phyloP scores from a whole-genome alignment of 202 grass and related monocot genomes.

The Dendrocalamus latiflorus region DNA sequence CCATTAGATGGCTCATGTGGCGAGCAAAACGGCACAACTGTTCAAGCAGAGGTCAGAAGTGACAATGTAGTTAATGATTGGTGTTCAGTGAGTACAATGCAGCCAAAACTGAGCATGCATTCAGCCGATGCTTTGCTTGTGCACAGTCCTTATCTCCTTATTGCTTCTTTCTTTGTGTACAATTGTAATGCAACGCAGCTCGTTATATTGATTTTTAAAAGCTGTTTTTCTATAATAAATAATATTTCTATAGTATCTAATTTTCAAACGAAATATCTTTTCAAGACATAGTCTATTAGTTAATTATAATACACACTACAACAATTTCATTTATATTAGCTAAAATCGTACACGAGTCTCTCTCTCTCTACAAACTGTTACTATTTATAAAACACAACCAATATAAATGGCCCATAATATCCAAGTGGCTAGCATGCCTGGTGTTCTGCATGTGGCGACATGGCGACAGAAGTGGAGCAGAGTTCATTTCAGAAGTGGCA shows the following conservation, averaged over 20 bases:
- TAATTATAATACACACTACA: no score
- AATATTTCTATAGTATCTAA: no score
- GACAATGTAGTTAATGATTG: background rate
- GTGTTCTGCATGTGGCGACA: background rate
- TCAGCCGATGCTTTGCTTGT: background rate
- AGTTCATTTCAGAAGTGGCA: background rate
- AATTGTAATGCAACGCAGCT: background rate
- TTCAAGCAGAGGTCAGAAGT: background rate
- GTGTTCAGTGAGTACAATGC: background rate
- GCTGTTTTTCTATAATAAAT: no score
- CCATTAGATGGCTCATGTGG: conserved; percentile 33
- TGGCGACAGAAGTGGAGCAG: background rate
- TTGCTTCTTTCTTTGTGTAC: background rate
- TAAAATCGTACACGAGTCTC: no score
- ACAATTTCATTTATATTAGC: no score
- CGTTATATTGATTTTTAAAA: no score
- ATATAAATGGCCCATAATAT: background rate
- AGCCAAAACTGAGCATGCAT: background rate
- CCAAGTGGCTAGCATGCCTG: background rate
- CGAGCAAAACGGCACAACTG: conserved; percentile 10
- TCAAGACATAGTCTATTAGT: no score
- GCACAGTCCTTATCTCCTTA: background rate
- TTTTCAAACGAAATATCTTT: no score
- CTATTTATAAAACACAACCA: no score
- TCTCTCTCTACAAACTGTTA: no score